A percentile compares a stretch with the other conserved stretches of the same genome.
These are phyloP conservation scores for Crucihimalaya himalaica DNA, from an alignment of 345 rosid genomes.

Conservation along the genomic window DNA sequence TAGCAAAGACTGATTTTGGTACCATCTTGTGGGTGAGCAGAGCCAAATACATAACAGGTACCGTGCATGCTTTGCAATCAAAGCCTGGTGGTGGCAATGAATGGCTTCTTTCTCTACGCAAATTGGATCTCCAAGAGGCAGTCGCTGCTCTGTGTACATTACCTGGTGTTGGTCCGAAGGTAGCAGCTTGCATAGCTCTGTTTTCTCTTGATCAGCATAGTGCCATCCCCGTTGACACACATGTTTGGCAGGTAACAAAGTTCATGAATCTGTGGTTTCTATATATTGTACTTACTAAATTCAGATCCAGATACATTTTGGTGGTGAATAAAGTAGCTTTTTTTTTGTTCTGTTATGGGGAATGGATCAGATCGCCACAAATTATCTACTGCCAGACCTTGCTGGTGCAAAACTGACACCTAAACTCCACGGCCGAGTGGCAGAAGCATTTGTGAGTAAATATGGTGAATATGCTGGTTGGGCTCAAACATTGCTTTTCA, in stretches of 20 bases:
- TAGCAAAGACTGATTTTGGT: conserved; percentile 22
- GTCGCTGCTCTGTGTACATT: conserved; percentile 75
- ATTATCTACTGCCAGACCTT: conserved; percentile 78
- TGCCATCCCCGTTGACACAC: conserved; percentile 95
- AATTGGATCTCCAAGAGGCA: conserved; percentile 61
- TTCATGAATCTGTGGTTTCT: background rate
- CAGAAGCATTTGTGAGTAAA: conserved; percentile 90
- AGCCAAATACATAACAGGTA: conserved; percentile 81
- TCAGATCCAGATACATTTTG: background rate
- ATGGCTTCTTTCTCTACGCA: conserved; percentile 84
- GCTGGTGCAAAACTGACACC: conserved; percentile 71
- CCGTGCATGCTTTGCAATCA: conserved; percentile 62
- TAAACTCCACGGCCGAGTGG: conserved; percentile 69
- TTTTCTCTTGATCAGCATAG: conserved; percentile 93
- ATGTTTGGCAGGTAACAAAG: conserved; percentile 82
- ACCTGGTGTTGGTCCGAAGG: conserved; percentile 95
- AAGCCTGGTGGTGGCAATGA: conserved; percentile 75
- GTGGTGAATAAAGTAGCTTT: conserved; percentile 10
- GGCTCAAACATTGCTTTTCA: conserved; percentile 93
- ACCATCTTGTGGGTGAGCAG: conserved; percentile 46
- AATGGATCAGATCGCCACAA: conserved; percentile 73
- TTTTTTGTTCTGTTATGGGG: conserved; percentile 16
- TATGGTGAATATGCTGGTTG: conserved; percentile 95
- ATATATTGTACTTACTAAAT: background rate
- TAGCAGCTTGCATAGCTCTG: conserved; percentile 90